phyloP scores from a whole-genome alignment of 164 flowering plant species.

The Sedum album region DNA sequence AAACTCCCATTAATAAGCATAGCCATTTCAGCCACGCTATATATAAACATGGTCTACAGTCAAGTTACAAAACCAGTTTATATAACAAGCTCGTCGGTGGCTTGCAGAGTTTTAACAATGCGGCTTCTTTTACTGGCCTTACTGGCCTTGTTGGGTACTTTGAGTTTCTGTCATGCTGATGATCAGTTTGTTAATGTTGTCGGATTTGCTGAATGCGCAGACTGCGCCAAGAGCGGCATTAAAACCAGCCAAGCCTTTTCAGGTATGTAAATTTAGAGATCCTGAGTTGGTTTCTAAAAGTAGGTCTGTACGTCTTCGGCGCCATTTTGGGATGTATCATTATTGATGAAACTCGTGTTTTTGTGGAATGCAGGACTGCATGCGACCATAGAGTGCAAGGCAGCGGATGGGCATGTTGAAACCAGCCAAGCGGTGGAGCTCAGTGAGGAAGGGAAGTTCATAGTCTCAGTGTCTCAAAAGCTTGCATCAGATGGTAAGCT shows the following conservation, averaged over 20 bases:
- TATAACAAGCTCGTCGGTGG: not conserved
- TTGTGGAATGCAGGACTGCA: slow-evolving; percentile 40
- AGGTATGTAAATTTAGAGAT: slow-evolving; percentile 36
- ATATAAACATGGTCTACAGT: slow-evolving; percentile 11
- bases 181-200: slow-evolving; percentile 47
- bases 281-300: not conserved
- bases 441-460: slow-evolving; percentile 60
- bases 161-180: slow-evolving; percentile 26
- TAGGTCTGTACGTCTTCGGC: not conserved
- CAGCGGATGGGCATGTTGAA: slow-evolving; percentile 30
- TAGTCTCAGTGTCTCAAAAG: slow-evolving; percentile 38
- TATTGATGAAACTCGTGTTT: no score
- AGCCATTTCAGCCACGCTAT: slow-evolving; percentile 8
- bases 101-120: slow-evolving; percentile 21
- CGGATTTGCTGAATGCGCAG: slow-evolving; percentile 66
- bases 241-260: slow-evolving; percentile 47
- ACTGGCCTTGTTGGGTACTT: slow-evolving; percentile 22
- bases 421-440: slow-evolving; percentile 50
- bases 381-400: slow-evolving; percentile 60
- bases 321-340: not conserved
- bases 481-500: slow-evolving; percentile 33
- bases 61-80: not conserved
- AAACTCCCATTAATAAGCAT: not conserved
- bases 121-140: slow-evolving; percentile 17
- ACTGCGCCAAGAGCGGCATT: slow-evolving; percentile 41